phyloP scores from a whole-genome alignment of 2,329 filamentous ascomycete species.

The Mycosphaerella sp. region DNA sequence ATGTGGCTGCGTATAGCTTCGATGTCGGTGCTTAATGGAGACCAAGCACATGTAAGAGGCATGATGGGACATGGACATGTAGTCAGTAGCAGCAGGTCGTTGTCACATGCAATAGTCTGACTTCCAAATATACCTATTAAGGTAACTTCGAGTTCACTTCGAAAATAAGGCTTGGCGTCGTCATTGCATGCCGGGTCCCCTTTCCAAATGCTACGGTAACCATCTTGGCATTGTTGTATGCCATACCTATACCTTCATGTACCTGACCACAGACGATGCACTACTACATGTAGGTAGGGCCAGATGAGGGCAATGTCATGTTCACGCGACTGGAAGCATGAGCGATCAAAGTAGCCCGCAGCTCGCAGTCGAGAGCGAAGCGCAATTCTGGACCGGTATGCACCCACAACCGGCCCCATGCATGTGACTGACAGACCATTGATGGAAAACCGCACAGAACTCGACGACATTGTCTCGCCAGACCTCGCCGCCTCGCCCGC shows the following conservation, averaged over 20 bases:
- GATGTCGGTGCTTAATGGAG: slow-evolving; percentile 5
- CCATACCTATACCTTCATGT: no score
- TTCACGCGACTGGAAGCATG: slow-evolving; percentile 40
- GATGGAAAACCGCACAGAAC: slow-evolving; percentile 43
- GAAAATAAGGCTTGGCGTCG: no score
- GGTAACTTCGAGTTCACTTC: no score
- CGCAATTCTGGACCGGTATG: slow-evolving; percentile 85
- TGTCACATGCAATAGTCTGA: neutral
- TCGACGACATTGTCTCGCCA: slow-evolving; percentile 55
- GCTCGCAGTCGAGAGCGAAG: slow-evolving; percentile 66
- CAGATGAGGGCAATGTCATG: slow-evolving; percentile 1
- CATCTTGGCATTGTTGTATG: neutral
- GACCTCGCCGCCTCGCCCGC: slow-evolving; percentile 1
- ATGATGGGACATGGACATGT: neutral
- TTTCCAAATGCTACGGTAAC: neutral
- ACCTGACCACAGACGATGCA: no score
- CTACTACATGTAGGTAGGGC: neutral
- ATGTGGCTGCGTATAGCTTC: slow-evolving; percentile 11
- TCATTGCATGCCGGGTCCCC: neutral
- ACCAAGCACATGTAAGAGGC: neutral
- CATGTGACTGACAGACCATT: neutral
- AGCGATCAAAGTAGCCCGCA: slow-evolving; percentile 49
- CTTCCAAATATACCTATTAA: no score
- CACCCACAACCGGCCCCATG: neutral
- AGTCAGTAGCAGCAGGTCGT: neutral